phyloP scores from a whole-genome alignment of 2,329 filamentous ascomycete species.

The Alternaria dauci region DNA sequence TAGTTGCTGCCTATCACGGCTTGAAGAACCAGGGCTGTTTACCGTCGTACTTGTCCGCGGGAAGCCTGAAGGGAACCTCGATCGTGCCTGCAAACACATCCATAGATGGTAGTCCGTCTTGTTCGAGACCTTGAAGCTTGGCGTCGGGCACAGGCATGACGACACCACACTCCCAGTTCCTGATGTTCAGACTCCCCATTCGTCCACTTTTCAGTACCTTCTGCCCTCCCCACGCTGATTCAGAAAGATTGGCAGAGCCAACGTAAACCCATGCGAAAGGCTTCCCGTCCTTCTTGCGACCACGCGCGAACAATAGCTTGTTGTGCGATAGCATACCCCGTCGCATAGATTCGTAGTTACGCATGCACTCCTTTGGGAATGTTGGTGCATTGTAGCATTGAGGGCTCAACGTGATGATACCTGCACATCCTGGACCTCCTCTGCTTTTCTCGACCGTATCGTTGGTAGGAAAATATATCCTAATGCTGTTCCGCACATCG shows the following conservation, averaged over 20 bases:
- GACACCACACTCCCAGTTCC: conserved; percentile 97
- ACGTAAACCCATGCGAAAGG: conserved; percentile 79
- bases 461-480: conserved; percentile 46
- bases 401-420: conserved; percentile 81
- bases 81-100: conserved; percentile 64
- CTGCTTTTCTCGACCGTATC: conserved; percentile 65
- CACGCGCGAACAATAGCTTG: conserved; percentile 68
- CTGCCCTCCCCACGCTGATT: conserved; percentile 90
- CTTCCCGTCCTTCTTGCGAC: conserved; percentile 34
- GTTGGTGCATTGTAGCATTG: conserved; percentile 73
- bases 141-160: conserved; percentile 66
- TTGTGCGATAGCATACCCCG: conserved; percentile 83
- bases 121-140: conserved; percentile 20
- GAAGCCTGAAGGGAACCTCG: conserved; percentile 71
- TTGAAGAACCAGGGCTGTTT: conserved; percentile 57
- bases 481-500: conserved; percentile 29
- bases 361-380: conserved; percentile 77
- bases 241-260: conserved; percentile 90
- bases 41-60: conserved; percentile 61
- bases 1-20: conserved; percentile 15
- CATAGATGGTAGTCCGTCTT: conserved; percentile 45
- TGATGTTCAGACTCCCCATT: conserved; percentile 73
- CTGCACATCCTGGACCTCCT: conserved; percentile 69
- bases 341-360: conserved; percentile 77
- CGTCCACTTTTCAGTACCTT: conserved; percentile 73